phyloP scores from a whole-genome alignment of 148 eudicot species.

The Chenopodium formosanum region DNA sequence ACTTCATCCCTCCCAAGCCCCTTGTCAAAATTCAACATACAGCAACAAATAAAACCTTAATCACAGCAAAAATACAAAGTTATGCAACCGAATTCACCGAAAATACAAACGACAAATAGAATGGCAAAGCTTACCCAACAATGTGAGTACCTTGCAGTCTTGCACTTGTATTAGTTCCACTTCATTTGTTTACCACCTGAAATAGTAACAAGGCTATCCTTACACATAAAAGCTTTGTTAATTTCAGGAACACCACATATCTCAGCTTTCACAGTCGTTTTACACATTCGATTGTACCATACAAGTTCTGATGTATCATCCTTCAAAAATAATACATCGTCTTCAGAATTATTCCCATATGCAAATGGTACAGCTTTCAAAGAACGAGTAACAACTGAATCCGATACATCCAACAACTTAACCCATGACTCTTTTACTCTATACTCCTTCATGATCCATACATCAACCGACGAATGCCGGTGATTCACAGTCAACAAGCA shows the following conservation, averaged over 20 bases:
- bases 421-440: slow-evolving; percentile 14
- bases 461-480: too few relatives aligned
- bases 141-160: not conserved
- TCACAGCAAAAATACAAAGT: not conserved
- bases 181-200: not conserved
- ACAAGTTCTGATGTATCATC: not conserved
- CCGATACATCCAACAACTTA: not conserved
- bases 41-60: not conserved
- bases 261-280: not conserved
- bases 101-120: not conserved
- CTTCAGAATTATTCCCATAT: not conserved
- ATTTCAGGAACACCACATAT: too few relatives aligned
- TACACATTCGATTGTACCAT: not conserved
- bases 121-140: not conserved
- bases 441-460: slow-evolving; percentile 20
- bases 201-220: not conserved
- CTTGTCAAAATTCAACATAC: too few relatives aligned
- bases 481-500: not conserved
- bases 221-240: too few relatives aligned
- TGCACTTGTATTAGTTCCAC: not conserved
- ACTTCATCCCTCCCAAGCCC: too few relatives aligned
- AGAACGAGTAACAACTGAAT: not conserved
- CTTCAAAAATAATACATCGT: not conserved
- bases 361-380: not conserved
- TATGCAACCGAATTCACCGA: not conserved